These are phyloP conservation scores for Quercus engelmannii DNA, from an alignment of 306 rosid genomes.

Conservation along the genomic window DNA sequence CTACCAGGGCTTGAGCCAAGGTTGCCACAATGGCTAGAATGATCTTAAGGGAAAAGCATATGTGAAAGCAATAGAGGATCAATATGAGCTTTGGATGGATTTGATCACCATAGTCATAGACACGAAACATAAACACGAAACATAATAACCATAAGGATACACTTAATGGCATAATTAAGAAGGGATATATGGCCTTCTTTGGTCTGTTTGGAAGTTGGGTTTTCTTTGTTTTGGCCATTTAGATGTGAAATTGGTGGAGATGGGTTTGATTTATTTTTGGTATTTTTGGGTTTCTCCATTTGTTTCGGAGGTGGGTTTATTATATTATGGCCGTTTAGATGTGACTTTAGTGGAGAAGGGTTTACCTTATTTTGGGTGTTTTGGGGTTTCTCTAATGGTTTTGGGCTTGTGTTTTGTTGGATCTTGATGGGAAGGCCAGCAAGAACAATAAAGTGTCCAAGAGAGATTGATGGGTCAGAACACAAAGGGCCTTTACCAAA, in stretches of 20 bases:
- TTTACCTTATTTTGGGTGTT: neutral
- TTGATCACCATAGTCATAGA: constrained; percentile 28
- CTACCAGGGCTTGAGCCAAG: constrained; percentile 26
- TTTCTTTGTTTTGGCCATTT: constrained; percentile 5
- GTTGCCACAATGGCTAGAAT: constrained; percentile 32
- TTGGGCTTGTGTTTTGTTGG: constrained; percentile 19
- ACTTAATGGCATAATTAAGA: constrained; percentile 27
- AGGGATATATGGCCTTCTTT: neutral
- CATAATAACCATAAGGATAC: constrained; percentile 21
- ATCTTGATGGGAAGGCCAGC: constrained; percentile 70
- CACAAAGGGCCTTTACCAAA: constrained; percentile 48
- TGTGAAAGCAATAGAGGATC: constrained; percentile 36
- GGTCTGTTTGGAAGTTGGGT: neutral
- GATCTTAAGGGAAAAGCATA: constrained; percentile 51
- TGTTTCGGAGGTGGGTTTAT: constrained; percentile 5
- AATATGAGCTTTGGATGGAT: constrained; percentile 38
- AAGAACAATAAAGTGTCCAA: constrained; percentile 42
- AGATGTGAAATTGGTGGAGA: neutral
- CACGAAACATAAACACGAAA: constrained; percentile 21
- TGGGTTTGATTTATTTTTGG: no score
- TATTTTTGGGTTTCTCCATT: constrained; percentile 4
- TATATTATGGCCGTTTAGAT: neutral
- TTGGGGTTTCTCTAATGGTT: neutral
- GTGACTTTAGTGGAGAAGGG: neutral
- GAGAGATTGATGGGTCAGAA: constrained; percentile 36